Evolutionary conservation across 352 stramenopile genomes (phyloP).

Genomic region (Elongisporangium anandrum): DNA sequence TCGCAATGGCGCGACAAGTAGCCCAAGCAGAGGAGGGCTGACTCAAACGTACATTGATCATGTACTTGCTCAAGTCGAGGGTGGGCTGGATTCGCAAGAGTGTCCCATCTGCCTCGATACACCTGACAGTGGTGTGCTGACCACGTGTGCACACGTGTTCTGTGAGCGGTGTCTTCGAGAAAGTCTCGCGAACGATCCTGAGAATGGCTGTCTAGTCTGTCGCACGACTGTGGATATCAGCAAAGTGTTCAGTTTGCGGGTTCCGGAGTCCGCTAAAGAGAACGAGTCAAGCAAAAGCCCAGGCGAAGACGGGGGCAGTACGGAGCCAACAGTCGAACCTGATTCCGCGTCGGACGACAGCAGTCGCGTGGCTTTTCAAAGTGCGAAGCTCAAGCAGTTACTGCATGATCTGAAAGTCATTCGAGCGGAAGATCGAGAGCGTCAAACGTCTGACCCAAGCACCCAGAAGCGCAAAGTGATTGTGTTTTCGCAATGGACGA

Average conservation of each 20-base stretch:
- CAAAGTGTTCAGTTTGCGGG: conserved; percentile 52
- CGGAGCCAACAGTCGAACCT: background rate
- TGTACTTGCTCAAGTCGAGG: conserved; percentile 76
- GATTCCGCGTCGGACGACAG: conserved; percentile 5
- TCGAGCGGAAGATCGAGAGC: conserved; percentile 35
- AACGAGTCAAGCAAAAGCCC: background rate
- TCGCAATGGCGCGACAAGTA: background rate
- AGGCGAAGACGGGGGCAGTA: background rate
- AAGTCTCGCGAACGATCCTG: conserved; percentile 50
- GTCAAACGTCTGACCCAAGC: conserved; percentile 7
- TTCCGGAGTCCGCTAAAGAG: conserved; percentile 4
- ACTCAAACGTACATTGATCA: conserved; percentile 62
- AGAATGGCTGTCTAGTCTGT: conserved; percentile 75
- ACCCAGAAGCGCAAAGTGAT: conserved; percentile 72
- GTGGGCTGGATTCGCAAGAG: conserved; percentile 72
- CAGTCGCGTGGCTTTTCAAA: conserved; percentile 40
- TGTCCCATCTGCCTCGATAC: conserved; percentile 85
- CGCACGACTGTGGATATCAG: conserved; percentile 50
- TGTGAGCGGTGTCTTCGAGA: conserved; percentile 73
- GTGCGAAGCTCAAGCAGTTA: conserved; percentile 65
- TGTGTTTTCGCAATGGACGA: conserved; percentile 89
- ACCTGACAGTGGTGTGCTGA: conserved; percentile 67
- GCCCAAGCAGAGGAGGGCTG: conserved; percentile 11
- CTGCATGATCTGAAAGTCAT: conserved; percentile 59
- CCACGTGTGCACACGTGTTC: conserved; percentile 81